These are phyloP conservation scores for Suillus placidus DNA, from an alignment of 768 basidiomycete genomes.

Conservation along the genomic window DNA sequence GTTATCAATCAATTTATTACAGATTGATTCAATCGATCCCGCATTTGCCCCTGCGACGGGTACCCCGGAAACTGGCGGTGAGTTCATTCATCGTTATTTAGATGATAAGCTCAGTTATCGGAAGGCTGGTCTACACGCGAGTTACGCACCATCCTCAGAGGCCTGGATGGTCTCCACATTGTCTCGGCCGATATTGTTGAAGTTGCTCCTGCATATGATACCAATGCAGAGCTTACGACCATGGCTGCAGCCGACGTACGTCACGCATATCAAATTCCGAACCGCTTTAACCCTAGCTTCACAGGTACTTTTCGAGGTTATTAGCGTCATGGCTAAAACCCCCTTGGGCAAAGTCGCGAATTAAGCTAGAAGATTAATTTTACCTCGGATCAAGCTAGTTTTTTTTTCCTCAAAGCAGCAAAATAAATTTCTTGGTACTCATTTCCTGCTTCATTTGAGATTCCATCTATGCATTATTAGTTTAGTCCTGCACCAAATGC, in stretches of 20 bases:
- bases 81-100: slow-evolving; percentile 5
- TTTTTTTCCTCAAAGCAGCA: too few species aligned
- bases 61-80: slow-evolving; percentile 80
- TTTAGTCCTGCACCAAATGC: background rate
- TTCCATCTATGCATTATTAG: slow-evolving; percentile 1
- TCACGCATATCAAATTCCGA: slow-evolving; percentile 17
- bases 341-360: slow-evolving; percentile 61
- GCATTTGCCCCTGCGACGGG: slow-evolving; percentile 84
- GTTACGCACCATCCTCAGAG: slow-evolving; percentile 73
- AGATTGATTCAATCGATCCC: slow-evolving; percentile 83
- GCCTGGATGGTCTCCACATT: slow-evolving; percentile 73
- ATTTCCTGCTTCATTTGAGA: background rate
- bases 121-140: slow-evolving; percentile 77
- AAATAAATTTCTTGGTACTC: background rate
- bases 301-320: slow-evolving; percentile 72
- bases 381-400: background rate
- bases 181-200: slow-evolving; percentile 86
- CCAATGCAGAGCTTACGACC: slow-evolving; percentile 62
- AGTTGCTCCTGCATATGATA: slow-evolving; percentile 81
- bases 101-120: slow-evolving; percentile 11
- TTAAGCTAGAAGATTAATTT: slow-evolving; percentile 9
- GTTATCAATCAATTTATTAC: slow-evolving; percentile 7
- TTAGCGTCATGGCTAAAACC: slow-evolving; percentile 81
- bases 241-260: slow-evolving; percentile 65
- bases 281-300: slow-evolving; percentile 18